These are phyloP conservation scores for Microthyrium microscopicum DNA, from an alignment of 2,329 filamentous ascomycete species.

Conservation along the genomic window DNA sequence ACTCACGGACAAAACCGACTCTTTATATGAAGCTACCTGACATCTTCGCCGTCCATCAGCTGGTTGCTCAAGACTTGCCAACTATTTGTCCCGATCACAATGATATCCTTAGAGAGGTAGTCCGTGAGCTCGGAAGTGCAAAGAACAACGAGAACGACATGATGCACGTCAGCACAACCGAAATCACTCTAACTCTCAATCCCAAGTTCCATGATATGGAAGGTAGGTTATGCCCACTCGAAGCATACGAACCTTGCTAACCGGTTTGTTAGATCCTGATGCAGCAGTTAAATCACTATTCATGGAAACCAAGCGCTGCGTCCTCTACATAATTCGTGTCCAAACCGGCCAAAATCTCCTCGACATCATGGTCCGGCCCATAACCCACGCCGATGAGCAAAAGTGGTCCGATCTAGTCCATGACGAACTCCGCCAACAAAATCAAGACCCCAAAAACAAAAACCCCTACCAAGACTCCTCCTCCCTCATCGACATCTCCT, in stretches of 20 bases:
- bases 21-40: constrained; percentile 99
- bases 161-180: constrained; percentile 66
- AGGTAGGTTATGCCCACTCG: constrained; percentile 24
- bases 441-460: constrained; percentile 37
- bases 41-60: constrained; percentile 87
- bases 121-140: constrained; percentile 85
- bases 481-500: constrained; percentile 66
- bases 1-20: constrained; percentile 88
- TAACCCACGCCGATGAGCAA: constrained; percentile 70
- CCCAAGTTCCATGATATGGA: constrained; percentile 80
- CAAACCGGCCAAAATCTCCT: constrained; percentile 85
- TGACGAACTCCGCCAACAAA: constrained; percentile 50
- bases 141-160: constrained; percentile 95
- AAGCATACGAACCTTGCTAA: constrained; percentile 1
- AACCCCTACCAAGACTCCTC: constrained; percentile 45
- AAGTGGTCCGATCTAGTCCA: constrained; percentile 69
- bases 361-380: constrained; percentile 85
- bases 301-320: constrained; percentile 95
- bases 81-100: constrained; percentile 65
- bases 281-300: constrained; percentile 83
- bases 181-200: constrained; percentile 80
- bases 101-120: constrained; percentile 76
- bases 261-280: constrained; percentile 53
- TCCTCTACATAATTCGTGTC: constrained; percentile 93
- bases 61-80: constrained; percentile 64